Base-by-base conservation (phyloP, 352 stramenopile genomes). In the Pythium phragmiticola region DNA sequence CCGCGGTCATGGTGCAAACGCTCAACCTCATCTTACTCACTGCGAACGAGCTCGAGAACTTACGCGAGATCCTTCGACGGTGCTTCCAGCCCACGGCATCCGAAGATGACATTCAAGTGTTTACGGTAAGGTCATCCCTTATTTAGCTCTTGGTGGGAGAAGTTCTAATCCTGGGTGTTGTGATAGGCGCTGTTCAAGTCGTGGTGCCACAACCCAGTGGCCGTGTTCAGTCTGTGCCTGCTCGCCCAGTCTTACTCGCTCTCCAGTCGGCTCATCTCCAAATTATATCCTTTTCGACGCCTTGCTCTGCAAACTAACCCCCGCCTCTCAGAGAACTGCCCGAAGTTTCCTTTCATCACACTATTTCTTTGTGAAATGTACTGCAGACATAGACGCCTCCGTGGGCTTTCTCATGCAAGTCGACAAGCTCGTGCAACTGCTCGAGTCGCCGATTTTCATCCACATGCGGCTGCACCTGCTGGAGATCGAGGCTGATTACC, bases 361-460 rank as follows among this genome's bases (percentile, higher is more conserved):
- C 41, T 39, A 33, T 53, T 60, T 58, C 39, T 65, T 54, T 56
- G 57, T 62, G 45, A 60, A 68, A 48, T 63, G 53, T 72, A 89
- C 77, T 82, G 97, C 95, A n/a, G 78, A 96, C 41, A 93, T 98
- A 69, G 94, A 99, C 63, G 91, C 98, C 14, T 98, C 92, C n/a
- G 95, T 99, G 23, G 95, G 96, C 6, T 99, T 99, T 70, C 76
- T 99, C 7, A 99, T 99, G 91, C 97, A 99, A 82, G 95, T 99
- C 64, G 98, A 99, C 82, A 99, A 99, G 70, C 87, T 99, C 37
- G 97, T 99, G 34, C 97, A 99, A 73, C 80, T 99, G 13, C 77
- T 99, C 46, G 98, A 99, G 77, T 99, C 96, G 52, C 98, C 98
- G 5, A 98, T 99, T 50, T 99, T 99, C 81, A 92, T 99, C 58